phyloP scores from a whole-genome alignment of 2,329 filamentous ascomycete species.

The Cladophialophora chaetospira region DNA sequence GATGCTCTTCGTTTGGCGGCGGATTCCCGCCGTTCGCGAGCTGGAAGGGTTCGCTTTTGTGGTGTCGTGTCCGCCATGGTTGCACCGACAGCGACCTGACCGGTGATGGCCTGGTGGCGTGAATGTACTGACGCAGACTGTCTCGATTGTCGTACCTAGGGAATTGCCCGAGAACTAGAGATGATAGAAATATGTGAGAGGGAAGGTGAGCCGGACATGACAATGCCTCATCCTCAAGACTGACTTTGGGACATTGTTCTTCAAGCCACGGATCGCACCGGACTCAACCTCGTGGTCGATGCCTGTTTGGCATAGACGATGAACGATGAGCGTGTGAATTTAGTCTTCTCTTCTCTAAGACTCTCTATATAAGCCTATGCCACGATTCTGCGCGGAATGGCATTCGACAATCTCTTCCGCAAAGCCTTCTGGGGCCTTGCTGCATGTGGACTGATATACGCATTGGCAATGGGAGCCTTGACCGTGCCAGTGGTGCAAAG shows the following conservation, averaged over 20 bases:
- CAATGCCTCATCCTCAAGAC: no score
- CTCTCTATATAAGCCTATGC: neutral
- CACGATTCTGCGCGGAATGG: constrained; percentile 4
- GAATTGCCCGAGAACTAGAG: no score
- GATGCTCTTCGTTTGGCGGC: constrained; percentile 44
- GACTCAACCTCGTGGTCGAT: neutral
- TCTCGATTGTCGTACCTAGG: neutral
- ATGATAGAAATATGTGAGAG: neutral
- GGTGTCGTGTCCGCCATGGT: constrained; percentile 39
- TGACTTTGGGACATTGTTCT: no score
- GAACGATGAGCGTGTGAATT: neutral
- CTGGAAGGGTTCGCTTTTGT: constrained; percentile 47
- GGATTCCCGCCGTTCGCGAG: constrained; percentile 48
- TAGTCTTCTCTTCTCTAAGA: neutral
- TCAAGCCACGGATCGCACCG: no score
- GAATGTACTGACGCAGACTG: neutral
- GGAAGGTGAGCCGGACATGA: neutral
- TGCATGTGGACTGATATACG: constrained; percentile 65
- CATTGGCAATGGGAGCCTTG: constrained; percentile 64
- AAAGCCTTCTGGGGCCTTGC: constrained; percentile 60
- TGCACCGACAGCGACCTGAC: neutral
- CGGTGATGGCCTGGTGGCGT: neutral
- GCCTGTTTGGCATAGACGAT: neutral
- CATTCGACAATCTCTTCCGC: constrained; percentile 39
- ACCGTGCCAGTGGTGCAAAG: constrained; percentile 73